A percentile compares a stretch with the other conserved stretches of the same genome.
phyloP scores from a whole-genome alignment of 768 basidiomycete species.

The Lepiota venenata region DNA sequence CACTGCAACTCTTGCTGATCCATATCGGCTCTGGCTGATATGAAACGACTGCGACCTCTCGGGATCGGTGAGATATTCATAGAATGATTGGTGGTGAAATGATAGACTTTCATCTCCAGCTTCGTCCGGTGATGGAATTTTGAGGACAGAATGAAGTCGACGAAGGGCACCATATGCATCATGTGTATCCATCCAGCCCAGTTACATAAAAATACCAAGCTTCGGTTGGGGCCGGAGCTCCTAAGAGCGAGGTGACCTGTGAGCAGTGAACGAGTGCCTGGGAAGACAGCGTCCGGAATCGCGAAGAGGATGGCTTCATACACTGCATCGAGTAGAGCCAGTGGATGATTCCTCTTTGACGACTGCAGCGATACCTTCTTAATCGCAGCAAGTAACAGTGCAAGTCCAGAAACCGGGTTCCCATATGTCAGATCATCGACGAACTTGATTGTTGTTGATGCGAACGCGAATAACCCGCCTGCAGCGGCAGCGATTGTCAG shows the following conservation, averaged over 20 bases:
- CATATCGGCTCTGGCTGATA: no score
- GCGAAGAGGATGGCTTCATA: neutral
- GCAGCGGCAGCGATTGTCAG: constrained; percentile 17
- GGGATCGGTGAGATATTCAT: neutral
- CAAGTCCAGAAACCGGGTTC: neutral
- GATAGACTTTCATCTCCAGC: neutral
- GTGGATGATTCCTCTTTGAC: neutral
- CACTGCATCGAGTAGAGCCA: neutral
- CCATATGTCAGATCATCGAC: constrained; percentile 13
- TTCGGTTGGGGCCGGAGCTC: no score
- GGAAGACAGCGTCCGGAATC: neutral
- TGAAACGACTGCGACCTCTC: no score
- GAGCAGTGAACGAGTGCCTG: neutral
- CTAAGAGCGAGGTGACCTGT: neutral
- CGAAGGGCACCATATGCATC: neutral
- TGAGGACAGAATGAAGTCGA: neutral
- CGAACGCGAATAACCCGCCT: constrained; percentile 23
- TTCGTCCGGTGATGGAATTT: neutral
- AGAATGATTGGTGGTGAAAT: neutral
- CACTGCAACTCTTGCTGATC: no score
- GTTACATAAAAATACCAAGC: neutral
- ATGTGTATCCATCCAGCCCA: neutral
- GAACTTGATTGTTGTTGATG: constrained; percentile 19
- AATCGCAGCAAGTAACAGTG: neutral
- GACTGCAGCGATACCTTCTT: neutral